Evolutionary conservation across 345 rosid species (phyloP), one percentile per base, ranked within the genome.

Genomic region (Jatropha curcas): DNA sequence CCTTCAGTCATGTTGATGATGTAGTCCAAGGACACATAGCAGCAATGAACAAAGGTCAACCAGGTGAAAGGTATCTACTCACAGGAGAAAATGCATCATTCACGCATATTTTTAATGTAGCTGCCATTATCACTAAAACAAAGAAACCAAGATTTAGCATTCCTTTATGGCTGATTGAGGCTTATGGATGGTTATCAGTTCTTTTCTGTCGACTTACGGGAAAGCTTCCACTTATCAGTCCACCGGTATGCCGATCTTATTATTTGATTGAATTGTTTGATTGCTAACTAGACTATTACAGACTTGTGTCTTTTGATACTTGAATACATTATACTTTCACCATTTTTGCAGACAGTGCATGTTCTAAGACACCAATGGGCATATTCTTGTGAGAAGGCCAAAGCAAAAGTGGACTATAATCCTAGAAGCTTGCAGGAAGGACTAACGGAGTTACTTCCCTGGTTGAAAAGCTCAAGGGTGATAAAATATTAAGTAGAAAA

Each of bases 81-180:
- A 84, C 97, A 0, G 97, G 98, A 28, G 97, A 94, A 75, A 94
- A 90, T 71, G 92, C 92, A 52, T 89, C 98, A 8, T 89, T 90
- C 60, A 84, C 45, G 76, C 88, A 67, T 43, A 83, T 90, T 46
- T 92, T 94, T 60, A 90, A 94, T 77, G 71, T 94, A 74, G 90
- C 91, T 79, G 97, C 97, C 39, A 65, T 86, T 52, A 80, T 92
- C 73, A 86, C 95, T 33, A 79, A 68, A 73, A 90, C 95, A 25
- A 80, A 75, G 6, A 89, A 56, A 71, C 97, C 97, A 20, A 86
- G 65, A 57, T 88, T 92, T 60, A 73, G 67, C 79, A 80, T 92
- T 76, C 98, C 97, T 2, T 77, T 94, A 1, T 84, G 89, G 91
- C 39, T 69, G 17, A 85, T 89, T 64, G 82, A 77, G 63, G 90